phyloP scores from a whole-genome alignment of 495 filamentous ascomycete species.

The Baudoinia panamericana region DNA sequence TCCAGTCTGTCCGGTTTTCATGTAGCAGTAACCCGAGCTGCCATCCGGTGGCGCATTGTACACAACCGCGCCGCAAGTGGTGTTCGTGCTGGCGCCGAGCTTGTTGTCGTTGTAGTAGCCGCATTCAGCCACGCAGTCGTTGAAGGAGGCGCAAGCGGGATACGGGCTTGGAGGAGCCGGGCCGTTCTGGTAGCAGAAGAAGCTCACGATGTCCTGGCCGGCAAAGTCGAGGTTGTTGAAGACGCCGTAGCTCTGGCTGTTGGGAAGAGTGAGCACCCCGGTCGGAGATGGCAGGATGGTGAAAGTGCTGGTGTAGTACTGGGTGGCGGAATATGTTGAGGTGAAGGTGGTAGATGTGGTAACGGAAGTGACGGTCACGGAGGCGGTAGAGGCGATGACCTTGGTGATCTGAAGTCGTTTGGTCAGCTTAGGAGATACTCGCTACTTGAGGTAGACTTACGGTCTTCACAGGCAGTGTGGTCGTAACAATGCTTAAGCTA shows the following conservation, averaged over 20 bases:
- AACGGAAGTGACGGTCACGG: background rate
- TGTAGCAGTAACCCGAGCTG: background rate
- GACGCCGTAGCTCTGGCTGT: background rate
- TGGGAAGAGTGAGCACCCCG: background rate
- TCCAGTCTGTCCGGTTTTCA: background rate
- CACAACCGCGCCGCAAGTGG: background rate
- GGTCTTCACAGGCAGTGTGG: background rate
- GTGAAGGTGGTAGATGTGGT: background rate
- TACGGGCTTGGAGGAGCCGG: background rate
- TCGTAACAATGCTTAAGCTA: background rate
- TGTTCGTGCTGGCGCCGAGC: background rate
- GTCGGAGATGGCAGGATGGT: background rate
- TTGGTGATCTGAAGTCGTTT: background rate
- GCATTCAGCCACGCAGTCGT: background rate
- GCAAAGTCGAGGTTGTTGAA: background rate
- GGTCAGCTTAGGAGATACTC: background rate
- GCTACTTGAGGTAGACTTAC: background rate
- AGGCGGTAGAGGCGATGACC: background rate
- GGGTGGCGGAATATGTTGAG: background rate
- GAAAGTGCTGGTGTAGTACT: conserved; percentile 1
- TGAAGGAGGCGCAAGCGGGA: background rate
- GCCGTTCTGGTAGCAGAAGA: conserved; percentile 1
- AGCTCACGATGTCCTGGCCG: background rate
- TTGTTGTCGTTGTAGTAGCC: conserved; percentile 1
- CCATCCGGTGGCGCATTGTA: background rate